phyloP scores from a whole-genome alignment of 345 rosid species.

The Draba incana region DNA sequence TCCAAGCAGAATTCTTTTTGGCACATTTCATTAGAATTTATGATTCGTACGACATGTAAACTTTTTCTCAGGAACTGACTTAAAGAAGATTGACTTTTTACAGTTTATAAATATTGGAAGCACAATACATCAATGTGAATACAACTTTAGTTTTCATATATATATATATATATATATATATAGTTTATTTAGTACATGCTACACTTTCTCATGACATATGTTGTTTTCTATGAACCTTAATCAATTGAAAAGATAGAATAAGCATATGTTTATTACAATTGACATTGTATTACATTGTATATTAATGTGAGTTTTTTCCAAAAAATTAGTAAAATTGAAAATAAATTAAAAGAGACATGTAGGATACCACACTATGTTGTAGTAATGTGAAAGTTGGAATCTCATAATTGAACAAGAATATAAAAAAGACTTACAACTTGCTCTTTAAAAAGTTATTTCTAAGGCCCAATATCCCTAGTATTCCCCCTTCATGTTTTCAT shows the following conservation, averaged over 20 bases:
- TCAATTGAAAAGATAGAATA: constrained; percentile 29
- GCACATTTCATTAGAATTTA: constrained; percentile 17
- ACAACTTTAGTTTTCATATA: constrained; percentile 13
- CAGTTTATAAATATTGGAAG: constrained; percentile 26
- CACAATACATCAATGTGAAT: constrained; percentile 35
- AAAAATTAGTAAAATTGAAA: neutral
- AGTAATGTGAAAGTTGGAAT: constrained; percentile 43
- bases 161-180: too few relatives aligned
- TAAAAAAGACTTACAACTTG: constrained; percentile 40
- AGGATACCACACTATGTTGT: constrained; percentile 44
- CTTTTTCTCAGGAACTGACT: constrained; percentile 30
- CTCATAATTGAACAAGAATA: constrained; percentile 45
- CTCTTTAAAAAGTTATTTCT: constrained; percentile 38
- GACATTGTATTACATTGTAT: constrained; percentile 1
- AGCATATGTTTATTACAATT: constrained; percentile 16
- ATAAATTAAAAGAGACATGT: constrained; percentile 31
- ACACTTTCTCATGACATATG: constrained; percentile 31
- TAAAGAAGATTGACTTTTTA: constrained; percentile 29
- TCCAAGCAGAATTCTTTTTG: constrained; percentile 4
- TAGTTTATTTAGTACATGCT: constrained; percentile 24
- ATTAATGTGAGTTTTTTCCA: constrained; percentile 5
- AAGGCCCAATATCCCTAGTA: constrained; percentile 41
- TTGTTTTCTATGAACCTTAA: constrained; percentile 40
- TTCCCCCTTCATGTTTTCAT: constrained; percentile 40
- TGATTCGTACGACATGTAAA: constrained; percentile 30